phyloP scores from a whole-genome alignment of 257 asterid species.

The Mentha longifolia region DNA sequence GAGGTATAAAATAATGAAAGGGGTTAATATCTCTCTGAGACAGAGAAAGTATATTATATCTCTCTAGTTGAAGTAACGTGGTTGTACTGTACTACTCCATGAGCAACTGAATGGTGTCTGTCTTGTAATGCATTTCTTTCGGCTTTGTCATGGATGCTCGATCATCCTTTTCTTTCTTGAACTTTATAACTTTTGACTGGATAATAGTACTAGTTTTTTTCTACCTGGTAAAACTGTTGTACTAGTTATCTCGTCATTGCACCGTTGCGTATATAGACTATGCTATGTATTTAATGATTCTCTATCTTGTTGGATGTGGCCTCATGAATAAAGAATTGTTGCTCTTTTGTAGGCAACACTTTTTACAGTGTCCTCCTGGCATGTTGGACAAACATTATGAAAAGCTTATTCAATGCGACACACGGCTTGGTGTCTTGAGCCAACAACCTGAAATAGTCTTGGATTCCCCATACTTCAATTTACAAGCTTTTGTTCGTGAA shows the following conservation, averaged over 20 bases:
- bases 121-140: constrained; percentile 6
- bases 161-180: background rate
- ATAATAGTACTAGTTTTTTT: background rate
- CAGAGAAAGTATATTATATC: background rate
- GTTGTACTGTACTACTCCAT: background rate
- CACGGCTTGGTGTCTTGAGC: constrained; percentile 64
- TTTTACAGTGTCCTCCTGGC: constrained; percentile 70
- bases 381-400: constrained; percentile 76
- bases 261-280: background rate
- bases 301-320: constrained; percentile 15
- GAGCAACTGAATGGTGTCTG: background rate
- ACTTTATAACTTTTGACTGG: background rate
- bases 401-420: constrained; percentile 76
- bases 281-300: constrained; percentile 14
- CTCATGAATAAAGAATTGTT: constrained; percentile 26
- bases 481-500: constrained; percentile 47
- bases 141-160: constrained; percentile 26
- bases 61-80: background rate
- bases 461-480: constrained; percentile 61
- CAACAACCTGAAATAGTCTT: constrained; percentile 56
- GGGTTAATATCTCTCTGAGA: too few relatives aligned
- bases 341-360: constrained; percentile 63
- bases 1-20: too few relatives aligned
- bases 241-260: background rate
- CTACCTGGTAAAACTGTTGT: constrained; percentile 7